A percentile compares a stretch with the other conserved stretches of the same genome.
Conservation (phyloP, 306 rosid genomes). For the Cercis canadensis region DNA sequence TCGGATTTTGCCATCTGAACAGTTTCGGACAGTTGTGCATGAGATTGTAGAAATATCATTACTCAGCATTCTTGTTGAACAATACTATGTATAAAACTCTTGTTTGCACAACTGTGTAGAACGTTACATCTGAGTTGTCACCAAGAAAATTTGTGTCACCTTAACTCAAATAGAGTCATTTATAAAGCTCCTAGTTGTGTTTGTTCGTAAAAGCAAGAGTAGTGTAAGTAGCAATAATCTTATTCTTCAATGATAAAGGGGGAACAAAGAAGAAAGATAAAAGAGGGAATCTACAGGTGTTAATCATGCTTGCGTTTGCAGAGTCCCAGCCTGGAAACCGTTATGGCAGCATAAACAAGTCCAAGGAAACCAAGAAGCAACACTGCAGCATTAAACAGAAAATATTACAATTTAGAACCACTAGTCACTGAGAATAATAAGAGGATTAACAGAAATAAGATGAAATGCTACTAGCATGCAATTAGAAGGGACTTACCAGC, state of each 20-base stretch:
- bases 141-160: too few species aligned
- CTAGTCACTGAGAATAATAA: background rate
- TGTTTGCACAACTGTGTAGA: too few species aligned
- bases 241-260: background rate
- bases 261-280: background rate
- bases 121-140: too few species aligned
- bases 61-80: too few species aligned
- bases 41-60: too few species aligned
- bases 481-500: constrained; percentile 48
- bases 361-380: constrained; percentile 37
- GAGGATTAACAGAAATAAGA: constrained; percentile 6
- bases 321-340: constrained; percentile 19
- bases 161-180: too few species aligned
- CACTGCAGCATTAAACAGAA: constrained; percentile 41
- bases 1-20: too few species aligned
- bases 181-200: too few species aligned
- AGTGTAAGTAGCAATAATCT: too few species aligned
- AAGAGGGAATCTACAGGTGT: constrained; percentile 9
- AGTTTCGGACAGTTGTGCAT: too few species aligned
- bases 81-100: too few species aligned
- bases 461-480: constrained; percentile 12
- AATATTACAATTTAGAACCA: constrained; percentile 6
- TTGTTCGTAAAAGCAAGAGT: too few species aligned
- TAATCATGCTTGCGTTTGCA: constrained; percentile 51
- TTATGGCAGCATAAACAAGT: constrained; percentile 23